phyloP scores from a whole-genome alignment of 495 filamentous ascomycete genomes.

The Staphylotrichum tortipilum region DNA sequence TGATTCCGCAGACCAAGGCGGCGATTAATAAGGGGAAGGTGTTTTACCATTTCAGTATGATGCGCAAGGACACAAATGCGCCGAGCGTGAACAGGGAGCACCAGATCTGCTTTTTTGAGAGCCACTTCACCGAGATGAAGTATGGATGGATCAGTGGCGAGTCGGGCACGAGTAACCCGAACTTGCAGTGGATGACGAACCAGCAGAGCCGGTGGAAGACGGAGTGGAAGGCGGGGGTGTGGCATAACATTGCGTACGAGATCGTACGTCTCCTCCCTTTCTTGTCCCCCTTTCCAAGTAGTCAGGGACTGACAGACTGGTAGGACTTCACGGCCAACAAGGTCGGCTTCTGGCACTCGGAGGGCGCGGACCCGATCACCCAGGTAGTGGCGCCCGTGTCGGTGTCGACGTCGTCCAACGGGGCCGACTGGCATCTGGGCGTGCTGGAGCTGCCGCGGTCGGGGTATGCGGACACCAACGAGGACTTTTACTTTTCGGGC shows the following conservation, averaged over 20 bases:
- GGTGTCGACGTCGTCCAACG: constrained; percentile 52
- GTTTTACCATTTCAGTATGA: constrained; percentile 64
- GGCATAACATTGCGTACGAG: constrained; percentile 71
- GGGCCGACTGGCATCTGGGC: constrained; percentile 69
- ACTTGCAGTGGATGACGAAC: constrained; percentile 38
- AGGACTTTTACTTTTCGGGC: constrained; percentile 69
- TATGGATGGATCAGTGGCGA: constrained; percentile 46
- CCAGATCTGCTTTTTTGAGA: constrained; percentile 69
- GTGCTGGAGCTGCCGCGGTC: constrained; percentile 57
- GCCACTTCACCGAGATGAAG: constrained; percentile 70
- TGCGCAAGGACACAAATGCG: constrained; percentile 48
- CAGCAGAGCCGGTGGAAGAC: constrained; percentile 38
- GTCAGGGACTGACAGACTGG: constrained; percentile 49
- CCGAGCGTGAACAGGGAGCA: constrained; percentile 56
- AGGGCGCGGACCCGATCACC: constrained; percentile 47
- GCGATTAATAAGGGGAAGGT: constrained; percentile 54
- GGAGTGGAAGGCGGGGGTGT: constrained; percentile 47
- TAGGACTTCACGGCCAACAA: constrained; percentile 52
- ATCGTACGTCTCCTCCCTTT: constrained; percentile 22
- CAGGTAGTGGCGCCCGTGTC: constrained; percentile 17
- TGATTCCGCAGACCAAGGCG: constrained; percentile 61
- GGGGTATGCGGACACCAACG: constrained; percentile 42
- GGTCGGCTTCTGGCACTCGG: constrained; percentile 63
- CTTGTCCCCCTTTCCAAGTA: constrained; percentile 28
- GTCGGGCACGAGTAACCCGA: constrained; percentile 49